Evolutionary conservation across 495 filamentous ascomycete genomes (phyloP), one percentile per base, ranked within the genome.

Genomic region (Xylaria cubensis): DNA sequence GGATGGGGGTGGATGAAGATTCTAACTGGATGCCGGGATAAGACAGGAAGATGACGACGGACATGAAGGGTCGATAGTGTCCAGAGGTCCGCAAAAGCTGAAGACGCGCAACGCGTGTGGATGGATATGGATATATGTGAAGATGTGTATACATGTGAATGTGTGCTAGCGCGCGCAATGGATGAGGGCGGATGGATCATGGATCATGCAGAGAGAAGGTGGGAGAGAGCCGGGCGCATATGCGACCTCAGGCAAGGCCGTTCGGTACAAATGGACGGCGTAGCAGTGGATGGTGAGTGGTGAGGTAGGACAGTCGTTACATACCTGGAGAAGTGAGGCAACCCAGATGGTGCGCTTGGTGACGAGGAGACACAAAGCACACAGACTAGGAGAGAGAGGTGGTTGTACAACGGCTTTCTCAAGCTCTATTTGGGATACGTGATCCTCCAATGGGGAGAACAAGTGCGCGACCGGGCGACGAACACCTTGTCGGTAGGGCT

Each of bases 201-300:
- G 64, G 56, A 69, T 69, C 65, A 69, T 72, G 70, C 70, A 72
- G 29, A 53, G 61, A 42, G 56, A 46, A 29, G 46, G 61, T 50
- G 53, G 39, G 53, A 26, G 48, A 71, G 48, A 67, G 17, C 19
- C 63, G 53, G 58, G 62, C 39, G 70, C 70, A 72, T 72, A 72
- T 72, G 70, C 70, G 61, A 36, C 70, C 70, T 59, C 70, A 72
- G 41, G 64, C 50, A 58, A 48, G 70, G 63, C 70, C 70, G 24
- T 42, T 51, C 46, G 53, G 53, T 56, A 71, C 48, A 58, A 51
- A 48, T 56, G 32, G 58, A 63, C 32, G 64, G 64, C 41, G 58
- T 26, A 64, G 56, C 32, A 32, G 46, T 21, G 36, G 51, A n/a
- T 24, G 51, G 29, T 29, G 39, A 36, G 29, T 42, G 50, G 50